Percentiles rank a stretch among this genome's conserved stretches.
Conservation (phyloP, 345 rosid genomes). For the Citrus unshiu region DNA sequence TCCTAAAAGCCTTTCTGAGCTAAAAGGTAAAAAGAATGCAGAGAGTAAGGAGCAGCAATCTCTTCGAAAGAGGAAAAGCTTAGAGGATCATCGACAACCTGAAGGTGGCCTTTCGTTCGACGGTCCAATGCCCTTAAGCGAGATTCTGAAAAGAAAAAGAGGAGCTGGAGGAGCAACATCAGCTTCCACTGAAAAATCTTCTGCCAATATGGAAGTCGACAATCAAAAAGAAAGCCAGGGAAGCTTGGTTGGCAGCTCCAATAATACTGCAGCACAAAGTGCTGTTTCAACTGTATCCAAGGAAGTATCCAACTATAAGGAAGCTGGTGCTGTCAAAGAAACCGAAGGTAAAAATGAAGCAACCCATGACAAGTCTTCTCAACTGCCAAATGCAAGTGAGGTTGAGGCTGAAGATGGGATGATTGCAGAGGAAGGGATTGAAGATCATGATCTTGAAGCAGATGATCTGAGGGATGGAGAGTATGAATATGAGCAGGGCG, state of each 20-base stretch:
- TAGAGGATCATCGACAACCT: constrained; percentile 40
- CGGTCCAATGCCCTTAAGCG: constrained; percentile 84
- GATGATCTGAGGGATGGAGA: constrained; percentile 50
- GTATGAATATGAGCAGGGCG: constrained; percentile 50
- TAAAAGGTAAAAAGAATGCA: constrained; percentile 35
- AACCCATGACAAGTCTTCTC: constrained; percentile 26
- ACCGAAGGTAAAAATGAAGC: constrained; percentile 33
- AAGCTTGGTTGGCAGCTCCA: constrained; percentile 2
- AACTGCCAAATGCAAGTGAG: constrained; percentile 23
- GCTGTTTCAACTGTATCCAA: constrained; percentile 17
- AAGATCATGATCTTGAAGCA: constrained; percentile 47
- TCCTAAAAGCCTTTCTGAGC: constrained; percentile 64
- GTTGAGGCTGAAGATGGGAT: constrained; percentile 34
- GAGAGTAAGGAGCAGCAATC: constrained; percentile 36
- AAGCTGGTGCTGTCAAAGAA: constrained; percentile 14
- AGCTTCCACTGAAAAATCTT: constrained; percentile 26
- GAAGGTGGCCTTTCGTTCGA: constrained; percentile 57
- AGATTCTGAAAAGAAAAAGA: constrained; percentile 82
- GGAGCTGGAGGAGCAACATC: constrained; percentile 41
- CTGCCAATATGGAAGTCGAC: constrained; percentile 9
- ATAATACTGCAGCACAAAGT: background rate
- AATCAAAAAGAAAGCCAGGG: constrained; percentile 18
- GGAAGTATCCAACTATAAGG: constrained; percentile 24
- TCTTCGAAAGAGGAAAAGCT: constrained; percentile 49
- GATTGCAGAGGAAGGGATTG: constrained; percentile 38